Evolutionary conservation across 73 alveolate genomes (phyloP).

Genomic region (Effrenium voratum): DNA sequence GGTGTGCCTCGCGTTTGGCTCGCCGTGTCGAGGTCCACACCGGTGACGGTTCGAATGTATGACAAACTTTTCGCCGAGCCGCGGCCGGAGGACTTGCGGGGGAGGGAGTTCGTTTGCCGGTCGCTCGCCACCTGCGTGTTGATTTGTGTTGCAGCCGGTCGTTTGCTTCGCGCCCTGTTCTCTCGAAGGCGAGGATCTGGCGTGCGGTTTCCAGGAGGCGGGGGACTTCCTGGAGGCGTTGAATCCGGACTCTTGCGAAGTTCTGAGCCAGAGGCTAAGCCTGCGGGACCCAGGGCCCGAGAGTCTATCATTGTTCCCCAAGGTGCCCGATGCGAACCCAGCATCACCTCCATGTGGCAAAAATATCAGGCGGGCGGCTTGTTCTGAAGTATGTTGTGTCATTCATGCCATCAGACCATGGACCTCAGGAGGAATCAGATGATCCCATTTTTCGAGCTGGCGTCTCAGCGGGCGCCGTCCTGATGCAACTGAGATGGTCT

Average conservation of each 20-base stretch:
- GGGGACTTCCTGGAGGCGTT: conserved; percentile 75
- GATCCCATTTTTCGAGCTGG: conserved; percentile 59
- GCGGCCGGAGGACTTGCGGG: conserved; percentile 89
- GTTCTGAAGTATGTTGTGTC: neutral
- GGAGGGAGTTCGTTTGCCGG: no score
- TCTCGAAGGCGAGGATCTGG: no score
- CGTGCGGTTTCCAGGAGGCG: conserved; percentile 81
- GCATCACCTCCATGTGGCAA: conserved; percentile 47
- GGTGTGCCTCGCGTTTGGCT: neutral
- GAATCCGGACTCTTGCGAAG: conserved; percentile 52
- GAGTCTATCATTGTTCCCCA: conserved; percentile 65
- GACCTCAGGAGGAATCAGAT: neutral
- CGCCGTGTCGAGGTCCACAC: conserved; percentile 26
- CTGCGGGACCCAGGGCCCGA: conserved; percentile 73
- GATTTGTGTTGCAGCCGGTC: no score
- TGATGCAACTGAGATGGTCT: neutral
- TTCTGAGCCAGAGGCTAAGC: conserved; percentile 20
- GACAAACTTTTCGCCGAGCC: conserved; percentile 57
- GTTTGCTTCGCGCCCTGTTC: no score
- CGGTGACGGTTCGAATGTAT: conserved; percentile 68
- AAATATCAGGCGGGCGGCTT: conserved; percentile 14
- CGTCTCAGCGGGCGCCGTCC: neutral
- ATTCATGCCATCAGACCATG: neutral
- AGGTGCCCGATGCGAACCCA: conserved; percentile 92
- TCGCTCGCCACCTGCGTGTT: no score